Conservation (phyloP, 176 grass and related monocot genomes). For the Canna indica region DNA sequence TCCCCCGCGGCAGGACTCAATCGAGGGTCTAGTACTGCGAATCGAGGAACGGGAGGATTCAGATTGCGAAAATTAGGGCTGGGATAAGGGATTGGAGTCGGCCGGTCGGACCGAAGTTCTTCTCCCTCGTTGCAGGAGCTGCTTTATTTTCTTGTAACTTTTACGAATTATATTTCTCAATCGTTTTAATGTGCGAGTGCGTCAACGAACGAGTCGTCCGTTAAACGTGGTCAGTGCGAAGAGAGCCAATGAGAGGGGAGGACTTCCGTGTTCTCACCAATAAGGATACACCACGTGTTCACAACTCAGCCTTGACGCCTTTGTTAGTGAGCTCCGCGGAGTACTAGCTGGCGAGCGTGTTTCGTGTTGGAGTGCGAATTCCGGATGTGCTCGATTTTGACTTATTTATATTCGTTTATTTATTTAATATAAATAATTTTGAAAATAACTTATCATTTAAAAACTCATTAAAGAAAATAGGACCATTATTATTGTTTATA, state of each 20-base stretch:
- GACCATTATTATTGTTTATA: too few relatives aligned
- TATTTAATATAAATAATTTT: too few relatives aligned
- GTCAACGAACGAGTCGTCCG: neutral
- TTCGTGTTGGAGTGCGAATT: too few relatives aligned
- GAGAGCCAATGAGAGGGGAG: neutral
- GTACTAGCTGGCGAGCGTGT: too few relatives aligned
- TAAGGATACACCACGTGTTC: neutral
- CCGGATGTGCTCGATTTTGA: too few relatives aligned
- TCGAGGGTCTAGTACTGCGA: neutral
- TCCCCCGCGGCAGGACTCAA: neutral
- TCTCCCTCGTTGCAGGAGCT: neutral
- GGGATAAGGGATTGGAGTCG: neutral
- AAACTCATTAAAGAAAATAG: too few relatives aligned
- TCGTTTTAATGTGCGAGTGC: neutral
- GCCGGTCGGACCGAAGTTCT: neutral
- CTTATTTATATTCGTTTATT: too few relatives aligned
- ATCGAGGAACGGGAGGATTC: neutral
- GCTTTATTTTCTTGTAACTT: neutral
- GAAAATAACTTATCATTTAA: too few relatives aligned
- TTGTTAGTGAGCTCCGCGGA: too few relatives aligned
- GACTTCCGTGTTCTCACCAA: neutral
- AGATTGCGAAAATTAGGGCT: neutral
- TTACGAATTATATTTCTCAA: neutral
- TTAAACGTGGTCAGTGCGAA: neutral
- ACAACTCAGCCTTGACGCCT: too few relatives aligned